Percentiles rank a stretch among this genome's conserved stretches.
Conservation (phyloP, 257 asterid species). For the Striga asiatica region DNA sequence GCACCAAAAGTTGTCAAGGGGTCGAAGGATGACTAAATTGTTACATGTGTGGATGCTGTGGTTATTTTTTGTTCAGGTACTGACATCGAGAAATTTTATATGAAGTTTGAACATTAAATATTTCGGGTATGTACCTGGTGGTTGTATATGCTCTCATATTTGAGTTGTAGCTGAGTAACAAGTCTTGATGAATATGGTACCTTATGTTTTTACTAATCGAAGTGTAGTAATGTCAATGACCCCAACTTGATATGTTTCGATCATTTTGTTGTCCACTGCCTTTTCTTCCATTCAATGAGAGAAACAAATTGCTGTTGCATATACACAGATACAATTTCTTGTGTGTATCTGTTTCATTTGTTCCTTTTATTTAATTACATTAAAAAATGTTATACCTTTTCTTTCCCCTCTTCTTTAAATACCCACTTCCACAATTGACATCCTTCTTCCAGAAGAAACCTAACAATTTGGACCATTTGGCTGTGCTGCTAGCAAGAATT, state of each 20-base stretch:
- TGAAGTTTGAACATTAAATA: conserved; percentile 3
- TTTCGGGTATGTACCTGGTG: neutral
- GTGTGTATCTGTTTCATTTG: neutral
- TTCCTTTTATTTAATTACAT: conserved; percentile 1
- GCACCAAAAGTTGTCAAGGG: conserved; percentile 45
- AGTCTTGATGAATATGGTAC: neutral
- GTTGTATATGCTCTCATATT: neutral
- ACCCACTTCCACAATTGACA: neutral
- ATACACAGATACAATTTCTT: neutral
- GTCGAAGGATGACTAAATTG: conserved; percentile 41
- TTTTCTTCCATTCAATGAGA: neutral
- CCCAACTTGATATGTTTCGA: neutral
- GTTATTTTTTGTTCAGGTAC: neutral
- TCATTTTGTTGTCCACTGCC: neutral
- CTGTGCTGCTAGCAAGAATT: conserved; percentile 20
- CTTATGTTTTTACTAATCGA: neutral
- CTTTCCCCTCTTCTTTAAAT: neutral
- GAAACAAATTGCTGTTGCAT: neutral
- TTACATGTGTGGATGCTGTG: neutral
- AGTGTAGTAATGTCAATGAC: neutral
- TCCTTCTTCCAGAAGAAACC: neutral
- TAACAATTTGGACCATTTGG: conserved; percentile 9
- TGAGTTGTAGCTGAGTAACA: neutral
- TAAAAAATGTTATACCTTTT: neutral
- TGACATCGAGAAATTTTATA: neutral